Conservation (phyloP, 1,139 yeast genomes). For the Candida sp. region DNA sequence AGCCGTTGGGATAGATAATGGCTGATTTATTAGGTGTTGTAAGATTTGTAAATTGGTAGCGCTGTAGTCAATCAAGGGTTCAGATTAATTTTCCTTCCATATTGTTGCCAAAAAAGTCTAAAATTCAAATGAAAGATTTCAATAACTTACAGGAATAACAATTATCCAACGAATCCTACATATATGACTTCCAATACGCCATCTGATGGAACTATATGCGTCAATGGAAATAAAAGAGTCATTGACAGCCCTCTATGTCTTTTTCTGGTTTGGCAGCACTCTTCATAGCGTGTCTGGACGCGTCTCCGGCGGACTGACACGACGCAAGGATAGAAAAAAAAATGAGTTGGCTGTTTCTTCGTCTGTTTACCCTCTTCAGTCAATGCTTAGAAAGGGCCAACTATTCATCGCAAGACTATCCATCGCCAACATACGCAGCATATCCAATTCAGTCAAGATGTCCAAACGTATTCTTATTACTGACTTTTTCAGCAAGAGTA, state of each 20-base stretch:
- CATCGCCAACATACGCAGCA: not conserved
- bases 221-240: no score
- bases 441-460: slow-evolving; percentile 6
- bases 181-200: not conserved
- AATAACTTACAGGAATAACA: no score
- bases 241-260: no score
- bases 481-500: slow-evolving; percentile 14
- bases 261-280: no score
- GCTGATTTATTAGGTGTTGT: not conserved
- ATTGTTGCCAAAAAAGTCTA: not conserved
- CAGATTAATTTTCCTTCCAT: not conserved
- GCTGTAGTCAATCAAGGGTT: not conserved
- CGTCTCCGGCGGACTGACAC: no score
- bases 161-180: not conserved
- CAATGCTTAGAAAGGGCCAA: not conserved
- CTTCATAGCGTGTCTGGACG: no score
- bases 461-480: slow-evolving; percentile 16
- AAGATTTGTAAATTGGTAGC: not conserved
- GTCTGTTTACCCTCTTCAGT: not conserved
- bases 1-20: not conserved
- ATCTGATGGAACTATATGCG: no score
- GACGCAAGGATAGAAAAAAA: no score
- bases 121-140: not conserved
- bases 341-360: not conserved
- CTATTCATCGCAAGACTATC: not conserved